Percentiles rank a stretch among this genome's conserved stretches.
phyloP scores from a whole-genome alignment of 257 asterid species.

The Eustoma russellianum region DNA sequence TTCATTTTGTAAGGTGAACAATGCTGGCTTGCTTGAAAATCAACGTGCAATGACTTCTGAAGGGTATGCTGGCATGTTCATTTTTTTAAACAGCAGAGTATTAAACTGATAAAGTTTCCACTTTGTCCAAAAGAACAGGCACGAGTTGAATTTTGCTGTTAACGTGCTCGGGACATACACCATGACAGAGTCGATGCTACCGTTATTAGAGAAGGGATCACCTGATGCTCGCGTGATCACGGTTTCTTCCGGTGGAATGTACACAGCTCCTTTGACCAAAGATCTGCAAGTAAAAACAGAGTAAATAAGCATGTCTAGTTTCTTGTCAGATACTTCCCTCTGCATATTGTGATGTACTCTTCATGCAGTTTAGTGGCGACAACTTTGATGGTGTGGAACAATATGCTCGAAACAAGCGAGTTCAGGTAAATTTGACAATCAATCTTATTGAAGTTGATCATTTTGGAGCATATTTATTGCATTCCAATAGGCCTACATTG shows the following conservation, averaged over 20 bases:
- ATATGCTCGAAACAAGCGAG: constrained; percentile 86
- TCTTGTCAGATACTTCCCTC: neutral
- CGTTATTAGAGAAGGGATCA: constrained; percentile 74
- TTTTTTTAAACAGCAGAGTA: constrained; percentile 2
- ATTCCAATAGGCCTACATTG: too few species aligned
- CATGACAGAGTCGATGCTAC: constrained; percentile 67
- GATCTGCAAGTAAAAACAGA: constrained; percentile 48
- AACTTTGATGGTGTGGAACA: constrained; percentile 71
- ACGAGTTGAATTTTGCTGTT: constrained; percentile 78
- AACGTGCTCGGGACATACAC: constrained; percentile 85
- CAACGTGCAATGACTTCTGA: constrained; percentile 48
- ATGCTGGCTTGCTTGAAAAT: constrained; percentile 83
- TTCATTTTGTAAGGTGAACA: constrained; percentile 56
- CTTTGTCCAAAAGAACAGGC: constrained; percentile 24
- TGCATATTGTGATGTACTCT: constrained; percentile 8
- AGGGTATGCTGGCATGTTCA: constrained; percentile 42
- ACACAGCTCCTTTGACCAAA: constrained; percentile 63
- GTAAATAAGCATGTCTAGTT: neutral
- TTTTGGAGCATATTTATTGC: too few species aligned
- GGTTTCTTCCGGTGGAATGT: constrained; percentile 96
- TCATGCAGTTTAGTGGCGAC: constrained; percentile 47
- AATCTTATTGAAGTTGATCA: too few species aligned
- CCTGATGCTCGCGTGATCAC: constrained; percentile 97
- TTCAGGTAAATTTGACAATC: constrained; percentile 43
- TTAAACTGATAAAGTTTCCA: constrained; percentile 6